These are phyloP conservation scores for Phytophthora pinifolia DNA, from an alignment of 352 stramenopile species.

Conservation along the genomic window DNA sequence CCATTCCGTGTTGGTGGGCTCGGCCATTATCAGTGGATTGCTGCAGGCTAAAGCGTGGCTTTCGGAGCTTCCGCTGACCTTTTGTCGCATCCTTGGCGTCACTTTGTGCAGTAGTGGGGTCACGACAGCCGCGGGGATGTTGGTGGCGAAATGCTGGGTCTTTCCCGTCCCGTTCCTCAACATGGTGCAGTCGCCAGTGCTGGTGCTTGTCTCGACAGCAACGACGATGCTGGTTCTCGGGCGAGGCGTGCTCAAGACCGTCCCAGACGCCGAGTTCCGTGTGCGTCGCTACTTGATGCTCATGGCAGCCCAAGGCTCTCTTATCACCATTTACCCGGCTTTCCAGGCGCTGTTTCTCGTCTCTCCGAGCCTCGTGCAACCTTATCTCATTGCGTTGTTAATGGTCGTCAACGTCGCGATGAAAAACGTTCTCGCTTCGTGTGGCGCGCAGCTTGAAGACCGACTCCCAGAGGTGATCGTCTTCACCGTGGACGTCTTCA, in stretches of 20 bases:
- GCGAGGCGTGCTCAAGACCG: conserved; percentile 1
- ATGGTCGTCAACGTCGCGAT: conserved; percentile 39
- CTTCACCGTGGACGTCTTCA: conserved; percentile 44
- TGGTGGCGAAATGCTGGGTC: conserved; percentile 16
- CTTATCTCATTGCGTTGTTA: conserved; percentile 21
- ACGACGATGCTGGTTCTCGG: conserved; percentile 19
- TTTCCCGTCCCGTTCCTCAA: conserved; percentile 40
- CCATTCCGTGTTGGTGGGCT: conserved; percentile 10
- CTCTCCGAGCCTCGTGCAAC: conserved; percentile 9
- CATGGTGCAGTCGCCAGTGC: conserved; percentile 19
- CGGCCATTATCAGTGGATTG: conserved; percentile 10
- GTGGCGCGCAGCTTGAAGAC: conserved; percentile 31
- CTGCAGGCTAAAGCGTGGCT: conserved; percentile 32
- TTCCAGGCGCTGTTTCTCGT: conserved; percentile 29
- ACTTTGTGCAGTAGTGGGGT: conserved; percentile 9
- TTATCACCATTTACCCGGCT: conserved; percentile 31
- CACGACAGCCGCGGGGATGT: conserved; percentile 3
- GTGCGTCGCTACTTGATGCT: conserved; percentile 32
- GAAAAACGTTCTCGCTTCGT: conserved; percentile 28
- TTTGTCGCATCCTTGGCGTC: conserved; percentile 1
- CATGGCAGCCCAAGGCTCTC: conserved; percentile 17
- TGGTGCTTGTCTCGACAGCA: conserved; percentile 4
- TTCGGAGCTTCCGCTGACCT: conserved; percentile 22
- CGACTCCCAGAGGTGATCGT: conserved; percentile 38
- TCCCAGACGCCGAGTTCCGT: conserved; percentile 23